Evolutionary conservation across 495 filamentous ascomycete species (phyloP).

Genomic region (Penicillium taxi): DNA sequence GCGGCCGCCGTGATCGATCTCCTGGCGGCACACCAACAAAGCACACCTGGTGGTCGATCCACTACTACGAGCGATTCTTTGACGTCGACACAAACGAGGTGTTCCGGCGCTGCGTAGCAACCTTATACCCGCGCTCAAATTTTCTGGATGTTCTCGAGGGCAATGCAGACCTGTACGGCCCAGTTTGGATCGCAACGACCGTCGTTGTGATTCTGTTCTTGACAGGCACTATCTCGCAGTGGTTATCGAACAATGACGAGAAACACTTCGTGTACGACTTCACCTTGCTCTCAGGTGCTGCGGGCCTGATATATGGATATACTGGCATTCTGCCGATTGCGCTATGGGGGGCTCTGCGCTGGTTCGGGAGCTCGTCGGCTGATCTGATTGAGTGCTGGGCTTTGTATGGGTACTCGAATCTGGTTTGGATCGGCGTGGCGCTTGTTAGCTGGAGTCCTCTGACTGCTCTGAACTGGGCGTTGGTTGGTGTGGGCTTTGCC

Average conservation of each 20-base stretch:
- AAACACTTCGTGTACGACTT: conserved; percentile 81
- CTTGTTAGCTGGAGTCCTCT: conserved; percentile 83
- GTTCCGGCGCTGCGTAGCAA: conserved; percentile 69
- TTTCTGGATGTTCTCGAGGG: conserved; percentile 95
- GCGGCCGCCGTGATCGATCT: conserved; percentile 34
- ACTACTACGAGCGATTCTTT: conserved; percentile 96
- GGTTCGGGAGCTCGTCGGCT: conserved; percentile 82
- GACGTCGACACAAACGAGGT: conserved; percentile 92
- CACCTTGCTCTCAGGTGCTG: conserved; percentile 68
- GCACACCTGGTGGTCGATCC: conserved; percentile 82
- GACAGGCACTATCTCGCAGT: conserved; percentile 88
- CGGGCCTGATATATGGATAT: conserved; percentile 90
- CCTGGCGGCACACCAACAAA: conserved; percentile 53
- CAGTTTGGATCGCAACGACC: conserved; percentile 97
- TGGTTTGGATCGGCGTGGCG: conserved; percentile 94
- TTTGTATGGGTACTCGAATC: conserved; percentile 88
- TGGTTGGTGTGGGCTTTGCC: conserved; percentile 84
- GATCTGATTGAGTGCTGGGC: conserved; percentile 84
- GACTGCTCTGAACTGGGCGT: conserved; percentile 81
- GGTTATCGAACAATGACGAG: conserved; percentile 56
- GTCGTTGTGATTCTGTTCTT: conserved; percentile 93
- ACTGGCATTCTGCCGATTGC: conserved; percentile 73
- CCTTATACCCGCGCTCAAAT: conserved; percentile 81
- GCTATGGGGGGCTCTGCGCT: conserved; percentile 82
- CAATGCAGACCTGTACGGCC: conserved; percentile 93